These are phyloP conservation scores for Cubamyces lactineus DNA, from an alignment of 768 basidiomycete species.

Conservation along the genomic window DNA sequence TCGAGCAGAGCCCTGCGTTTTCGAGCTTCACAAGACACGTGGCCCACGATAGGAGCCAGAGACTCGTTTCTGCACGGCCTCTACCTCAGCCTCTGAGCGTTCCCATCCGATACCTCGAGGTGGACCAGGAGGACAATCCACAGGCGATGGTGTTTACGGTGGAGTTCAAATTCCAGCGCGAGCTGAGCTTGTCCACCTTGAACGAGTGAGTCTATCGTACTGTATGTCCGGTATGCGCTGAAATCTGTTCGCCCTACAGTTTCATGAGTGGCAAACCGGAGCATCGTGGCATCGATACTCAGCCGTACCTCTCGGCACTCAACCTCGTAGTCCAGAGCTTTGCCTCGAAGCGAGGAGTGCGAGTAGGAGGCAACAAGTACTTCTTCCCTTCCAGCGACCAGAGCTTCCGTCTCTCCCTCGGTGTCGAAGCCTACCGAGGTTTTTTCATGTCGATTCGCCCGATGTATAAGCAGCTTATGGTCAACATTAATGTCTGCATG, in stretches of 20 bases:
- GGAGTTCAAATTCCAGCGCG: slow-evolving; percentile 36
- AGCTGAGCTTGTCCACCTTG: slow-evolving; percentile 37
- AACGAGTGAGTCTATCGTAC: slow-evolving; percentile 36
- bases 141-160: slow-evolving; percentile 47
- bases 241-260: slow-evolving; percentile 37
- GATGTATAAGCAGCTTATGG: slow-evolving; percentile 50
- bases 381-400: slow-evolving; percentile 50
- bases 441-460: slow-evolving; percentile 57
- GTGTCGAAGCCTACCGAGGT: slow-evolving; percentile 50
- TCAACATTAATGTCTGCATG: slow-evolving; percentile 59
- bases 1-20: slow-evolving; percentile 47
- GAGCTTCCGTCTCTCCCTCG: slow-evolving; percentile 35
- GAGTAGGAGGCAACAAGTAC: slow-evolving; percentile 67
- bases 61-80: slow-evolving; percentile 44
- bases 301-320: slow-evolving; percentile 62
- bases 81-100: slow-evolving; percentile 43
- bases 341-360: slow-evolving; percentile 57
- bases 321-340: slow-evolving; percentile 65
- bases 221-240: background rate
- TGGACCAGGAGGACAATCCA: slow-evolving; percentile 41
- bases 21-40: slow-evolving; percentile 44
- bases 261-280: slow-evolving; percentile 58
- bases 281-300: slow-evolving; percentile 58
- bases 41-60: slow-evolving; percentile 52
- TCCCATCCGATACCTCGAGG: slow-evolving; percentile 42